A percentile compares a stretch with the other conserved stretches of the same genome.
These are phyloP conservation scores for Cenchrus americanus DNA, from an alignment of 176 grass and related monocot genomes.

Conservation along the genomic window DNA sequence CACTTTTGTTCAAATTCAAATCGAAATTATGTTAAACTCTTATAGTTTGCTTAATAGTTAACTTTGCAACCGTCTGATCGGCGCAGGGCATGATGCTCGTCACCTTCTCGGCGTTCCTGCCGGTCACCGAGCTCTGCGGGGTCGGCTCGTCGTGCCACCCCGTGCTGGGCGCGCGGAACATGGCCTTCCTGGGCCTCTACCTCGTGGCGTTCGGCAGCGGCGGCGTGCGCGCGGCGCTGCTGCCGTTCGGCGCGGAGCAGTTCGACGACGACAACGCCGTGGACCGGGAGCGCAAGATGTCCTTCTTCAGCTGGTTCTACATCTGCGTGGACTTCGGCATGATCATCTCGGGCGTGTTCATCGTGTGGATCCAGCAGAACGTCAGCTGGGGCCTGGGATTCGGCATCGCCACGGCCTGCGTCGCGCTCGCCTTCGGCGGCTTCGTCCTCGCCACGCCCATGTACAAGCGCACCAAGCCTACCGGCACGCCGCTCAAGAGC, in stretches of 20 bases:
- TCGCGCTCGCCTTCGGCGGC: slow-evolving; percentile 53
- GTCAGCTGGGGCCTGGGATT: slow-evolving; percentile 86
- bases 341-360: slow-evolving; percentile 64
- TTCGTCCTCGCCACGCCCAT: slow-evolving; percentile 59
- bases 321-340: slow-evolving; percentile 76
- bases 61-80: background rate
- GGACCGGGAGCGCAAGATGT: slow-evolving; percentile 62
- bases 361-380: slow-evolving; percentile 89
- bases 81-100: slow-evolving; percentile 54
- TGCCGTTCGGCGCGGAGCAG: slow-evolving; percentile 81
- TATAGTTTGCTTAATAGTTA: background rate
- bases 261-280: slow-evolving; percentile 60
- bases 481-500: slow-evolving; percentile 67
- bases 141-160: slow-evolving; percentile 36
- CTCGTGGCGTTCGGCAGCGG: slow-evolving; percentile 71
- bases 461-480: slow-evolving; percentile 56
- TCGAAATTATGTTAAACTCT: background rate
- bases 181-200: slow-evolving; percentile 65
- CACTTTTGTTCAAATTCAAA: background rate
- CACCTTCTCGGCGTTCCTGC: slow-evolving; percentile 62
- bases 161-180: background rate
- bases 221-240: slow-evolving; percentile 68
- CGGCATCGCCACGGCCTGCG: slow-evolving; percentile 66
- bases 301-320: slow-evolving; percentile 89
- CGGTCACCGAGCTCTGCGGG: slow-evolving; percentile 31